These are phyloP conservation scores for Cladosporium sp. DNA, from an alignment of 2,329 filamentous ascomycete species.

Conservation along the genomic window DNA sequence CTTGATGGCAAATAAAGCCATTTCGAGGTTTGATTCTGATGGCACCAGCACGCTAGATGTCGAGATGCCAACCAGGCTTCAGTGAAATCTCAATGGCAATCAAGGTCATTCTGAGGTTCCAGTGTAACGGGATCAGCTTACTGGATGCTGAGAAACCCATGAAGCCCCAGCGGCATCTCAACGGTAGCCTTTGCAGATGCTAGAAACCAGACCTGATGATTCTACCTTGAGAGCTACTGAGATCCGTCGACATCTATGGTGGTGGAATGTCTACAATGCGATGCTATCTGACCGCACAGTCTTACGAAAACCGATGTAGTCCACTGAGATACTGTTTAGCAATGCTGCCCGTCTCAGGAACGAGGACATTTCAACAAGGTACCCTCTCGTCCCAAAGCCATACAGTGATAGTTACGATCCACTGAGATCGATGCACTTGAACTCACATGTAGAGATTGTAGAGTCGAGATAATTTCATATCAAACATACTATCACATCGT, in stretches of 20 bases:
- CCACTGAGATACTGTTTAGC: neutral
- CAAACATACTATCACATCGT: neutral
- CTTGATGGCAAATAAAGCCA: too few species aligned
- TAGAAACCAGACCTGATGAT: neutral
- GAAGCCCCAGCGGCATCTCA: neutral
- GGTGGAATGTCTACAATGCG: neutral
- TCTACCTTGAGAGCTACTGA: neutral
- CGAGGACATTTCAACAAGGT: neutral
- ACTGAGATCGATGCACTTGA: neutral
- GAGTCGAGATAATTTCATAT: neutral
- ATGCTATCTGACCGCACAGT: neutral
- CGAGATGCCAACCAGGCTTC: too few species aligned
- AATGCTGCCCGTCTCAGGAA: neutral
- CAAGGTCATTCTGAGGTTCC: neutral
- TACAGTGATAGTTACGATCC: neutral
- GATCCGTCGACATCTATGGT: neutral
- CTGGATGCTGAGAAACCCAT: neutral
- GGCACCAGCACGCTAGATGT: too few species aligned
- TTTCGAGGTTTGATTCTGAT: too few species aligned
- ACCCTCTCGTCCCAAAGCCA: neutral
- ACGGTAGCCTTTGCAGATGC: neutral
- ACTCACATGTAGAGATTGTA: neutral
- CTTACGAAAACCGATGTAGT: neutral
- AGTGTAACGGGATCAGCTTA: neutral
- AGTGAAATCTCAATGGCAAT: neutral